Evolutionary conservation across 495 filamentous ascomycete species (phyloP).

Genomic region (Apiosordaria backusii): DNA sequence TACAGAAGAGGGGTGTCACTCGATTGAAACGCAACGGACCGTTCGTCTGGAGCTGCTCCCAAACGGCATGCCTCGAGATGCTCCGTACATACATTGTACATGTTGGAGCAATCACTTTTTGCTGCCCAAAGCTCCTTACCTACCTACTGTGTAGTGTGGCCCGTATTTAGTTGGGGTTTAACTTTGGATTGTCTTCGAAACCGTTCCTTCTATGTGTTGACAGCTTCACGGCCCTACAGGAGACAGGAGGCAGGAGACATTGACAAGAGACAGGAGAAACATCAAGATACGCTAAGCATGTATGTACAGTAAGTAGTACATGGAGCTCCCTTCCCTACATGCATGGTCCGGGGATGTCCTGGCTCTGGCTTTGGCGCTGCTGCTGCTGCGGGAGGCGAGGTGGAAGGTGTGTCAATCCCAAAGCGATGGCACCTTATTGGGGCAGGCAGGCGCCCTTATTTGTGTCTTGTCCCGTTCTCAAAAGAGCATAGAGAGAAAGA

Average conservation of each 20-base stretch:
- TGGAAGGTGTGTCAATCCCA: background rate
- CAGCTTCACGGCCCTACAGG: too few relatives aligned
- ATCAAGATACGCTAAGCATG: background rate
- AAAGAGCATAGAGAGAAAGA: background rate
- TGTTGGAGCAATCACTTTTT: conserved; percentile 1
- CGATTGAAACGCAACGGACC: conserved; percentile 9
- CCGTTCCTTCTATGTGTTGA: too few relatives aligned
- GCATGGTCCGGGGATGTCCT: background rate
- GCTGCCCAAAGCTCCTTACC: conserved; percentile 16
- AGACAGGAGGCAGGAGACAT: too few relatives aligned
- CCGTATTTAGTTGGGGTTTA: background rate
- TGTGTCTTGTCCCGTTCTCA: conserved; percentile 3
- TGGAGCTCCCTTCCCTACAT: conserved; percentile 10
- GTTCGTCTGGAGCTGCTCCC: background rate
- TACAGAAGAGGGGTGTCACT: background rate
- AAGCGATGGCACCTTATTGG: background rate
- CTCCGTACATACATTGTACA: background rate
- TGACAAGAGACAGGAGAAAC: background rate
- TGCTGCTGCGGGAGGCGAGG: background rate
- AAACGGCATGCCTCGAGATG: background rate
- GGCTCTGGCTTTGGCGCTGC: too few relatives aligned
- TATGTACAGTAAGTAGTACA: background rate
- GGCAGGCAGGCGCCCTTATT: background rate
- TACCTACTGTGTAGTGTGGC: background rate
- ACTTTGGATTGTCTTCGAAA: background rate